Evolutionary conservation across 345 rosid species (phyloP), one percentile per base, ranked within the genome.

Genomic region (Populus euphratica): DNA sequence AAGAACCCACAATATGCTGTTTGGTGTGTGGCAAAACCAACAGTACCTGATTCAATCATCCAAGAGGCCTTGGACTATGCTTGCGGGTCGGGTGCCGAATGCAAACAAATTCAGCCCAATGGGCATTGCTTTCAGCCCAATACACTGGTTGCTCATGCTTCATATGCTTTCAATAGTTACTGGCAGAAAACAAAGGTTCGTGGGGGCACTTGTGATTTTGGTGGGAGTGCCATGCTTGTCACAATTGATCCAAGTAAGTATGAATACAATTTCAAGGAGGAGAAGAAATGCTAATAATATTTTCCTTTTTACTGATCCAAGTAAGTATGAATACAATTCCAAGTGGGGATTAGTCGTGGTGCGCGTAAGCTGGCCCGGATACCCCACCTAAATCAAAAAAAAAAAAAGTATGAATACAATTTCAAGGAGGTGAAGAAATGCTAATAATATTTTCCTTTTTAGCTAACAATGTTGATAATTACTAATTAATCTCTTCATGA

Each of bases 151-250:
- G 71, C 87, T 0, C 89, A 86, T 74, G 86, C 89, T 52, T 86
- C 89, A 0, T 88, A 49, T 68, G 91, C 91, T 59, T 85, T 88
- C 75, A 88, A 88, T 66, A 86, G 84, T 74, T 85, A 85, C 79
- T 88, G 89, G 89, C 89, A 86, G 76, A 78, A 47, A n/a, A 44
- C 66, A 0, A 86, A 85, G 75, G 66, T 6, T 8, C 38, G 33
- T 1, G 88, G 89, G 3, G 91, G 88, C 18, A 86, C 91, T 41
- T 88, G 91, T 68, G 86, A 85, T 49, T 86, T 86, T 68, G 89
- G 87, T 33, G 91, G 88, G 21, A 86, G 87, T 29, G 89, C 91
- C 76, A 85, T 86, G 82, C 80, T 86, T 14, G 81, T 86, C 56
- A 83, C 85, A 0, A 43, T 5, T 68, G 91, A 88, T 80, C 91